Base-by-base conservation (phyloP, 306 rosid species). In the Glycyrrhiza uralensis region DNA sequence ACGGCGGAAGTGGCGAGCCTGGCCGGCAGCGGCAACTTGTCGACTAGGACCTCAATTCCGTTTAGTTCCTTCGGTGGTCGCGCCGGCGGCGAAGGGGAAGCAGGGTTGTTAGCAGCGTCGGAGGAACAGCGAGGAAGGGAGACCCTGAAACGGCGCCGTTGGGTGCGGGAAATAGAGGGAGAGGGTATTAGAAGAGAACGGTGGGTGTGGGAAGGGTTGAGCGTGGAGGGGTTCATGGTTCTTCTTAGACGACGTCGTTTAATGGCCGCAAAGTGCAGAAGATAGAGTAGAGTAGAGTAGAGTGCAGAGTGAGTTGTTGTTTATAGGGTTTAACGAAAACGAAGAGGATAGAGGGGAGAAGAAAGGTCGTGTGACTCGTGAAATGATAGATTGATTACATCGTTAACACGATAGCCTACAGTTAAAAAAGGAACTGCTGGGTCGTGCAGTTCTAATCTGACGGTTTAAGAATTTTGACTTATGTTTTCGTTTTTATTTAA, bases 1-100 rank as follows among this genome's bases (percentile, higher is more conserved):
- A 95, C 52, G 4, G 89, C 99, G 2, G 99, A 95, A 28, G 81
- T 81, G 0, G 88, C 99, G 1, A 91, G 52, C 29, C 99, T 79
- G 0, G 85, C 59, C 14, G 96, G 96, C 69, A 91, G 91, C 3
- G 97, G 75, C 0, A 95, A 46, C 28, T 71, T 82, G 77, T 83
- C 96, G 9, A 88, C 96, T 3, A 95, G 33, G 3, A 87, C 79
- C 38, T 94, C 93, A 7, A 95, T 61, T 15, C 99, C 99, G 0
- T 80, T 82, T 29, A 95, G 93, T 79, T 94, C 97, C 79, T 81
- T 89, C 30, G 19, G 66, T 1, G 81, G 79, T 2, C 87, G 82
- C 38, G 70, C 74, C 2, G 82, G 62, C 1, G 80, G 24, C 0
- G 88, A 17, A 5, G 83, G 4, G 10, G 85, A 42, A n/a, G 55